These are phyloP conservation scores for Eucalyptus curtisii DNA, from an alignment of 345 rosid genomes.

Conservation along the genomic window DNA sequence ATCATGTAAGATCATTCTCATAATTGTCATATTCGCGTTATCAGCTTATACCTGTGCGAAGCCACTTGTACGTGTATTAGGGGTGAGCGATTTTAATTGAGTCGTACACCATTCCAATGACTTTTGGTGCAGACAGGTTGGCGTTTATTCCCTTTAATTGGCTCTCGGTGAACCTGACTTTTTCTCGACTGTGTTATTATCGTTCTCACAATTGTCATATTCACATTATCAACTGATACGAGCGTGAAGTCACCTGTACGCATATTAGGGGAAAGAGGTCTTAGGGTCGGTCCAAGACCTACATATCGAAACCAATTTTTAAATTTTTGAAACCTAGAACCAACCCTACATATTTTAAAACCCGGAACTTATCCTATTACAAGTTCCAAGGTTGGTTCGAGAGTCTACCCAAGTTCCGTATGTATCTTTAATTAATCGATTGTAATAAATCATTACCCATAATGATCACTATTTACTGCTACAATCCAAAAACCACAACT, in stretches of 20 bases:
- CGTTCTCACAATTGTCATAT: background rate
- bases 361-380: accelerated
- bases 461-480: accelerated
- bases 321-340: too few species aligned
- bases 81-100: too few species aligned
- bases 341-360: too few species aligned
- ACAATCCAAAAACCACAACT: too few species aligned
- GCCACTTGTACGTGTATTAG: background rate
- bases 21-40: background rate
- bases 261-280: accelerated
- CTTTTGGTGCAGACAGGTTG: background rate
- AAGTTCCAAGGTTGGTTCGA: accelerated
- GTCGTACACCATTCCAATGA: background rate
- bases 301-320: accelerated
- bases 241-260: accelerated
- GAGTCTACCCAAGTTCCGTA: accelerated
- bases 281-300: background rate
- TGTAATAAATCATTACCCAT: accelerated
- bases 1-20: accelerated
- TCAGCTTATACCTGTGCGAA: accelerated
- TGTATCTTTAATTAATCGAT: too few species aligned
- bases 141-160: background rate
- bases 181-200: background rate
- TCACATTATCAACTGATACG: too few species aligned
- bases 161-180: background rate